A percentile compares a stretch with the other conserved stretches of the same genome.
These are phyloP conservation scores for Ceratobasidium papillatum DNA, from an alignment of 1,284 basidiomycete genomes.

Conservation along the genomic window DNA sequence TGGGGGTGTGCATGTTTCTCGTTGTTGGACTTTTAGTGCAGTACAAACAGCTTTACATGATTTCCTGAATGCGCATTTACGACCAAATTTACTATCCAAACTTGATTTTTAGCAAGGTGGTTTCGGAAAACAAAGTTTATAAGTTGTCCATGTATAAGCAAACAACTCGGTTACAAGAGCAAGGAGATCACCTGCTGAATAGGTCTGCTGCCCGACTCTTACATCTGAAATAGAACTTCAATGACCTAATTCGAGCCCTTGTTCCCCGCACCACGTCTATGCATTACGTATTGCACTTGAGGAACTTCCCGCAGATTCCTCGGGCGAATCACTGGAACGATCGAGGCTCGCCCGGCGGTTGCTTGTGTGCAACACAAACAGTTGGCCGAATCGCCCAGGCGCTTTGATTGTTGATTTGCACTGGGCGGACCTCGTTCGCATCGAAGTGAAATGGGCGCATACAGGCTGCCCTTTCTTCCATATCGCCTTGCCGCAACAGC, in stretches of 20 bases:
- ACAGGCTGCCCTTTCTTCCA: not conserved
- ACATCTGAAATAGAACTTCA: no score
- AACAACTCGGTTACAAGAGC: no score
- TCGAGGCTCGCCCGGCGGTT: no score
- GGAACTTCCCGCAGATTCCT: not conserved
- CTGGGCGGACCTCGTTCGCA: not conserved
- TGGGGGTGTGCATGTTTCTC: not conserved
- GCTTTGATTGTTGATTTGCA: not conserved
- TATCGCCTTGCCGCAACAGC: not conserved
- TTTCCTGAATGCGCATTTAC: conserved; percentile 20
- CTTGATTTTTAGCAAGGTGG: no score
- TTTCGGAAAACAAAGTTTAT: not conserved
- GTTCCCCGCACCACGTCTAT: no score
- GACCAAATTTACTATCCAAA: not conserved
- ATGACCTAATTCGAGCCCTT: no score
- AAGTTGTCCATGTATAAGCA: no score
- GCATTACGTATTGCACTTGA: not conserved
- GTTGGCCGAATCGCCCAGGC: not conserved
- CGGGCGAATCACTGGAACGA: not conserved
- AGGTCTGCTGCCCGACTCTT: no score
- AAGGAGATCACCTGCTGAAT: no score
- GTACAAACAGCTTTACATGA: conserved; percentile 13
- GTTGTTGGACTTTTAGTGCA: conserved; percentile 6
- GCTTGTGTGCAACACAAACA: not conserved
- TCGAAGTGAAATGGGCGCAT: not conserved